A percentile compares a stretch with the other conserved stretches of the same genome.
Conservation (phyloP, 768 basidiomycete species). For the Megacollybia marginata region DNA sequence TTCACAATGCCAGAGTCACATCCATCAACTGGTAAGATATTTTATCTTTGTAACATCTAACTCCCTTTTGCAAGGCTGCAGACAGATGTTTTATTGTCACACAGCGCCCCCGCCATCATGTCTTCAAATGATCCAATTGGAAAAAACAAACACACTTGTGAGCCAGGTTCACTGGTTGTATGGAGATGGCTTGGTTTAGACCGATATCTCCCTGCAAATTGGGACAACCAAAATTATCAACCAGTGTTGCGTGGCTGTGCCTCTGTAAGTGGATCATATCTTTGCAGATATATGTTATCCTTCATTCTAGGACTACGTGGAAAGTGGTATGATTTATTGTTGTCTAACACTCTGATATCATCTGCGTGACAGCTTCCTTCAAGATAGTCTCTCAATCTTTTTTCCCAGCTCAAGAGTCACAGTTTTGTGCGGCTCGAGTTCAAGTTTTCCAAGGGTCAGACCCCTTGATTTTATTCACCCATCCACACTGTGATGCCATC, state of each 20-base stretch:
- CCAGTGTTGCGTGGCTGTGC: conserved; percentile 47
- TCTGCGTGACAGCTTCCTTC: conserved; percentile 47
- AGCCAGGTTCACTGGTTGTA: conserved; percentile 45
- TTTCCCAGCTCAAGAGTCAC: conserved; percentile 30
- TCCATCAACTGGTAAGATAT: conserved; percentile 53
- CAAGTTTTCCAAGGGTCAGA: conserved; percentile 44
- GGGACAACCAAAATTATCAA: conserved; percentile 16
- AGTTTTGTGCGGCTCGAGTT: conserved; percentile 26
- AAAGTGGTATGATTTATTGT: conserved; percentile 49
- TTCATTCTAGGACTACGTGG: conserved; percentile 57
- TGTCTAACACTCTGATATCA: background rate
- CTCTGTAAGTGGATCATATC: conserved; percentile 36
- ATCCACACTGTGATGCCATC: conserved; percentile 31
- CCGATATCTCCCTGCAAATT: conserved; percentile 51
- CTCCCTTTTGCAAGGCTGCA: conserved; percentile 36
- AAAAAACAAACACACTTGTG: conserved; percentile 14
- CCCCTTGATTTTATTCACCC: conserved; percentile 40
- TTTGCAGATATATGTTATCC: background rate
- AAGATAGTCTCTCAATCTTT: conserved; percentile 46
- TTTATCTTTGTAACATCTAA: background rate
- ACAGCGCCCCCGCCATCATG: conserved; percentile 48
- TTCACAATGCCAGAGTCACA: conserved; percentile 60
- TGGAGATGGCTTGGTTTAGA: conserved; percentile 66
- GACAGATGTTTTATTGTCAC: conserved; percentile 45
- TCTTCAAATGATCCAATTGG: conserved; percentile 8